Conservation (phyloP, 345 rosid genomes). For the Durio zibethinus region DNA sequence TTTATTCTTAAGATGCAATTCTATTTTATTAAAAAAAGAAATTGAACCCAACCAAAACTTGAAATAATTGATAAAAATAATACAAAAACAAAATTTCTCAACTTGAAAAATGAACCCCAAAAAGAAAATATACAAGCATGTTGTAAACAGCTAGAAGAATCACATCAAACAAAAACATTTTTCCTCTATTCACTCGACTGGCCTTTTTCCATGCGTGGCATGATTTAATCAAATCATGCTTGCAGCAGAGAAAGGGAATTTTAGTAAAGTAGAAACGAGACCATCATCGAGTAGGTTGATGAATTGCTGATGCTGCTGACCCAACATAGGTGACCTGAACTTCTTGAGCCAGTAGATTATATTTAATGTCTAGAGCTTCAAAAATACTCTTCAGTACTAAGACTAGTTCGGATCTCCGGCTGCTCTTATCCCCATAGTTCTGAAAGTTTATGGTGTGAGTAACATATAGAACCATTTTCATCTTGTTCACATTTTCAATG, state of each 20-base stretch:
- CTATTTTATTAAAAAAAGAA: too few relatives aligned
- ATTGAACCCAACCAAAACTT: background rate
- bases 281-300: conserved; percentile 14
- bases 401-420: conserved; percentile 52
- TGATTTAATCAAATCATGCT: background rate
- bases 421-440: conserved; percentile 43
- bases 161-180: too few relatives aligned
- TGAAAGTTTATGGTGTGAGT: conserved; percentile 67
- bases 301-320: conserved; percentile 20
- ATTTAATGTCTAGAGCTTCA: conserved; percentile 44
- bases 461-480: conserved; percentile 52
- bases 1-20: too few relatives aligned
- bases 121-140: background rate
- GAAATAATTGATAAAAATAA: background rate
- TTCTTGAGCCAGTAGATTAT: conserved; percentile 56
- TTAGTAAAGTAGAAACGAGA: background rate
- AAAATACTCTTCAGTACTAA: conserved; percentile 50
- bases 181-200: background rate
- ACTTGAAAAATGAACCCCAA: background rate
- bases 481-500: conserved; percentile 56
- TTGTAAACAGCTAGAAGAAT: too few relatives aligned
- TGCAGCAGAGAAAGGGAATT: background rate
- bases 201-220: background rate
- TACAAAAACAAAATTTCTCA: too few relatives aligned
- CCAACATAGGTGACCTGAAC: conserved; percentile 36